Evolutionary conservation across 768 basidiomycete species (phyloP), one percentile per base, ranked within the genome.

Genomic region (Leccinum broughii): DNA sequence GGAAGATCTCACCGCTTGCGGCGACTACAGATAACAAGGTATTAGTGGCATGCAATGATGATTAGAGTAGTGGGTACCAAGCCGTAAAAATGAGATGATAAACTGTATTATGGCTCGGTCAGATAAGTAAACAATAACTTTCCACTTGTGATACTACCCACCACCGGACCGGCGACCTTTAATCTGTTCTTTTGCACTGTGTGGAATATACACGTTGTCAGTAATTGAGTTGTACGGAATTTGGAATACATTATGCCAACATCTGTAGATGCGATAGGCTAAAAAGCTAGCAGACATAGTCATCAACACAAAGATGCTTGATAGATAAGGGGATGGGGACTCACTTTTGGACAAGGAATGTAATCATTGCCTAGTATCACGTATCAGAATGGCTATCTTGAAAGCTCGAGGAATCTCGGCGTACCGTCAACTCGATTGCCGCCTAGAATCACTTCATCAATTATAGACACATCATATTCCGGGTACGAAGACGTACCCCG

Each of bases 271-370:
- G 26, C 69, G 70, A 53, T 69, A 51, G 3, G 60, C 61, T 50
- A 72, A 70, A 56, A 70, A 72, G 39, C 69, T 70, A 14, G 51
- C 37, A 20, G 17, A 48, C 5, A 24, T 8, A 8, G 20, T 11
- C 20, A 14, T 67, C 30, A 65, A 37, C 26, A 28, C 32, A 44
- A 13, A 41, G 1, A 6, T 22, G 14, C 3, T 7, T 0, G 17
- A 13, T 7, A 14, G 10, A 24, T 4, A 6, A 1, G 1, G 32
- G 10, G 15, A 26, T 58, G 1, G 26, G 10, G 15, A 26, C 60
- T 53, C 20, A 58, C 69, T 61, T 63, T 65, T 70, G 69, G 17
- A 56, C 62, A 7, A 72, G 41, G 28, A 70, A 70, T 17, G 68
- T 70, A 20, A 70, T 32, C 55, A 62, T 63, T 20, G 69, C 69